These are phyloP conservation scores for Arthrobotrys megalospora DNA, from an alignment of 2,329 filamentous ascomycete species.

Conservation along the genomic window DNA sequence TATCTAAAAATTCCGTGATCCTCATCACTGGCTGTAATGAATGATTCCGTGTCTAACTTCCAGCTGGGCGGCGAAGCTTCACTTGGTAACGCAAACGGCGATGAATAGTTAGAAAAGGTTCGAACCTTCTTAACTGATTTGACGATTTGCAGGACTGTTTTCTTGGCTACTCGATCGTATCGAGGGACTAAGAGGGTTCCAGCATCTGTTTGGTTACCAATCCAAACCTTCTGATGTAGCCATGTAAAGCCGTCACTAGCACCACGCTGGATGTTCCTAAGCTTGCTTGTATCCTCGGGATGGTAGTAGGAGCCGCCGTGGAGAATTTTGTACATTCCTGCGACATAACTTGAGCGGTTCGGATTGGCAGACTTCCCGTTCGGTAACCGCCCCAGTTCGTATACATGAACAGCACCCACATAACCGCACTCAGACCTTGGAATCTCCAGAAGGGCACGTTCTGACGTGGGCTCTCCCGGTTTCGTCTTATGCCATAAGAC, in stretches of 20 bases:
- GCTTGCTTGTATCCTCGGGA: neutral
- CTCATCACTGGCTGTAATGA: slow-evolving; percentile 3
- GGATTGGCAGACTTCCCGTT: slow-evolving; percentile 20
- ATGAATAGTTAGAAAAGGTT: neutral
- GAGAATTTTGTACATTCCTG: slow-evolving; percentile 12
- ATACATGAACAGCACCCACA: slow-evolving; percentile 33
- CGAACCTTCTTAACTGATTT: slow-evolving; percentile 2
- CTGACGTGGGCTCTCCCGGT: neutral
- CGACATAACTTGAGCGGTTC: slow-evolving; percentile 8
- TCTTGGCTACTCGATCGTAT: slow-evolving; percentile 14
- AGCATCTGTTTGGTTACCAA: slow-evolving; percentile 23
- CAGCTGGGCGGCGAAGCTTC: slow-evolving; percentile 1
- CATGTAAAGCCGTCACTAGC: neutral
- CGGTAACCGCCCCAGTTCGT: slow-evolving; percentile 10
- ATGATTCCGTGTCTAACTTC: slow-evolving; percentile 12
- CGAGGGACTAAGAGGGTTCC: slow-evolving; percentile 28
- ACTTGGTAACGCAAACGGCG: neutral
- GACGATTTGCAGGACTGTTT: slow-evolving; percentile 22
- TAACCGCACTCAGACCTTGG: slow-evolving; percentile 18
- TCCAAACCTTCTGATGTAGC: slow-evolving; percentile 23
- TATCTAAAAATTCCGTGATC: slow-evolving; percentile 20
- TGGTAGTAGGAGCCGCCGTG: slow-evolving; percentile 21
- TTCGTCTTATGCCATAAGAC: slow-evolving; percentile 4
- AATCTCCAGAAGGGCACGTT: neutral
- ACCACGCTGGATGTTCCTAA: neutral